Base-by-base conservation (phyloP, 2,329 filamentous ascomycete species). In the Ceratocystis cubensis region DNA sequence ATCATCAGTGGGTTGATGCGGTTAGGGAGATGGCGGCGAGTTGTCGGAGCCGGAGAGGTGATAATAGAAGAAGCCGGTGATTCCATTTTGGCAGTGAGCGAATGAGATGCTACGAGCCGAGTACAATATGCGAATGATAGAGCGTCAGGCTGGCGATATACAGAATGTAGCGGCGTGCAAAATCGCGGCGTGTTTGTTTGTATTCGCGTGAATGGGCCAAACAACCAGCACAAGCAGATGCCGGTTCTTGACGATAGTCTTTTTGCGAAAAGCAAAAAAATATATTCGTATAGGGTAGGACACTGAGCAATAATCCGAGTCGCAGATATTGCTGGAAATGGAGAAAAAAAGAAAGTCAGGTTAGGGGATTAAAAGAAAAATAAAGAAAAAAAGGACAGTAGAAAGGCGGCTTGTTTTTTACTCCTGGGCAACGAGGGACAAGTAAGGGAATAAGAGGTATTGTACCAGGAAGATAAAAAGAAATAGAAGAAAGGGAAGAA, bases 1-100 rank as follows among this genome's bases (percentile, higher is more conserved):
- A 81, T 79, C 74, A 88, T 80, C 68, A 87, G 78, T 69, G 82
- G 84, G 74, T 88, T 88, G 71, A 79, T 78, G 75, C 78, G 77
- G 71, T 78, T 77, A 20, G 86, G 86, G 65, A 88, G 78, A 61
- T 73, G 74, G 73, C 82, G 69, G 62, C 69, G 67, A 30, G 65
- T 71, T 15, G 71, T 69, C 59, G 70, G 69, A 48, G 72, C 71
- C 73, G 67, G 74, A 64, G 59, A 69, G 64, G 44, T 67, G 56
- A 67, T 41, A n/a, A 25, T 61, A 33, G 63, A 67, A 20, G 66
- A 61, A 37, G 46, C 48, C 8, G 66, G 66, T 10, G 63, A 63
- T 45, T 67, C 66, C 66, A 67, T 67, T 65, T 41, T 67, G 25
- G 44, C 22, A 25, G 22, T 15, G 3, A 0, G 37, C 10, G 10